A percentile compares a stretch with the other conserved stretches of the same genome.
Conservation (phyloP, 2,329 filamentous ascomycete species). For the Escovopsis sp. region DNA sequence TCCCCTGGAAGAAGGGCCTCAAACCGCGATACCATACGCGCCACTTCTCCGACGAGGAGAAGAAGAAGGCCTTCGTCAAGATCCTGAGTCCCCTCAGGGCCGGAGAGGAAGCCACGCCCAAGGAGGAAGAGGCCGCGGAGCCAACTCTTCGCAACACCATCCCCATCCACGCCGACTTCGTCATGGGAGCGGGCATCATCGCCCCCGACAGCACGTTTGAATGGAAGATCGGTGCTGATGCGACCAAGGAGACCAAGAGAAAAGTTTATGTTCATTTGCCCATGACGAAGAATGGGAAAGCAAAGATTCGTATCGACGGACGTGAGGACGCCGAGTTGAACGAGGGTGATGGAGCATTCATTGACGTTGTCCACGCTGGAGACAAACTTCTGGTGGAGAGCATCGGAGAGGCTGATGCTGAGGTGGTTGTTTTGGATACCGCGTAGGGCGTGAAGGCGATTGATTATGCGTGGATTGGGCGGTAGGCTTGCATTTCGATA, state of each 20-base stretch:
- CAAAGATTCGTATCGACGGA: conserved; percentile 54
- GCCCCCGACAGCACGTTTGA: conserved; percentile 49
- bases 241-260: conserved; percentile 36
- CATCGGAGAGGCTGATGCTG: conserved; percentile 52
- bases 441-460: conserved; percentile 22
- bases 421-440: conserved; percentile 54
- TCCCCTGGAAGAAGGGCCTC: conserved; percentile 61
- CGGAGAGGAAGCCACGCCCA: conserved; percentile 44
- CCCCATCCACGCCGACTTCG: conserved; percentile 70
- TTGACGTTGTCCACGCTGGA: conserved; percentile 48
- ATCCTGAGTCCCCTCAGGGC: conserved; percentile 64
- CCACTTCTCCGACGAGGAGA: conserved; percentile 57
- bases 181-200: conserved; percentile 68
- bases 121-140: conserved; percentile 49
- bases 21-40: conserved; percentile 63
- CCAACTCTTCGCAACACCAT: conserved; percentile 53
- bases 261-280: conserved; percentile 73
- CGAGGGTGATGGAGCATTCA: conserved; percentile 72
- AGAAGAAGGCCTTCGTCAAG: conserved; percentile 54
- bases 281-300: conserved; percentile 63
- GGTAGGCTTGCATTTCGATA: neutral
- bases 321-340: conserved; percentile 47
- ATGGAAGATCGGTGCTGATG: conserved; percentile 54
- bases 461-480: no score
- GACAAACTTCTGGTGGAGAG: conserved; percentile 52